Percentiles rank a stretch among this genome's conserved stretches.
These are phyloP conservation scores for Kregervanrija delftensis DNA, from an alignment of 805 yeast species.

Conservation along the genomic window DNA sequence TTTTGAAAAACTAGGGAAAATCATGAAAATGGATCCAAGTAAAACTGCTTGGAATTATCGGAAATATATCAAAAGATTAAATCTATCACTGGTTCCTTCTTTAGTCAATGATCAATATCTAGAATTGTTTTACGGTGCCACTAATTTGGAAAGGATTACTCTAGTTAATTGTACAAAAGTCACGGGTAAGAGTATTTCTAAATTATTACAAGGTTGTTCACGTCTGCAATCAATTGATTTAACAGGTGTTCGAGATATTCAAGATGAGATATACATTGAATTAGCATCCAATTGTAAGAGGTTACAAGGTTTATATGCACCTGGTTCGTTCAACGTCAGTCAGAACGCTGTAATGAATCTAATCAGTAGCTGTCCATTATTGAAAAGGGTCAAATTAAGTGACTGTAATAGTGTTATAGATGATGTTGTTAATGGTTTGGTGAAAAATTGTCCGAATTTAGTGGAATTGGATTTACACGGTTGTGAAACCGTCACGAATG, in stretches of 20 bases:
- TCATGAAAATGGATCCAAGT: conserved; percentile 43
- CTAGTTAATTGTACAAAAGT: conserved; percentile 71
- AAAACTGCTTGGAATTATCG: conserved; percentile 61
- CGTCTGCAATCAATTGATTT: conserved; percentile 80
- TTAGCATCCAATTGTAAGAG: conserved; percentile 67
- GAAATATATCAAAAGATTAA: conserved; percentile 67
- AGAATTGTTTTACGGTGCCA: conserved; percentile 56
- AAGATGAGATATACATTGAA: conserved; percentile 64
- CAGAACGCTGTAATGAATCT: conserved; percentile 56
- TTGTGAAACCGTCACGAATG: conserved; percentile 67
- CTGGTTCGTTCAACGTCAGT: conserved; percentile 69
- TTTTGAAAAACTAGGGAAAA: conserved; percentile 45
- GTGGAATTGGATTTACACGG: conserved; percentile 88
- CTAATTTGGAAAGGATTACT: conserved; percentile 77
- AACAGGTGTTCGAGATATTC: conserved; percentile 63
- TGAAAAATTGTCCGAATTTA: conserved; percentile 65
- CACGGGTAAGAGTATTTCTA: conserved; percentile 52
- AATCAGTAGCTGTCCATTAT: conserved; percentile 57
- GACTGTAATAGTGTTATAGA: conserved; percentile 65
- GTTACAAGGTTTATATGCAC: conserved; percentile 85
- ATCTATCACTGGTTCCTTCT: conserved; percentile 67
- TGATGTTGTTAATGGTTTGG: conserved; percentile 50
- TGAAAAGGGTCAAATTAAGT: conserved; percentile 78
- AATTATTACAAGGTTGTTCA: conserved; percentile 56
- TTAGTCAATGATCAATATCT: conserved; percentile 60